Evolutionary conservation across 2,329 filamentous ascomycete species (phyloP).

Genomic region (Ophiostoma pallidulum): DNA sequence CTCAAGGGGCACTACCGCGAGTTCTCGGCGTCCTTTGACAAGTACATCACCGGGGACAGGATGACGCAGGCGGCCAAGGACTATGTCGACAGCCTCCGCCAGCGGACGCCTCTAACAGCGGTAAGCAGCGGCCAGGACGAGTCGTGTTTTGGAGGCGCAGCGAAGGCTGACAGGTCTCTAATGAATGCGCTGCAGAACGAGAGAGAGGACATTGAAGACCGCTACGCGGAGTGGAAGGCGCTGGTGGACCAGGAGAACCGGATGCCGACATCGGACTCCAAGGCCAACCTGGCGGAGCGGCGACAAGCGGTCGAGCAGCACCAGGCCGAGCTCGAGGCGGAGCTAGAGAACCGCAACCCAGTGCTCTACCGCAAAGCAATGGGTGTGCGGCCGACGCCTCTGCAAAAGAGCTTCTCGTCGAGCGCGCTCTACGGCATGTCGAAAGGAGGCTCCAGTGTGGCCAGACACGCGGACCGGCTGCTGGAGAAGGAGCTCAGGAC

Average conservation of each 20-base stretch:
- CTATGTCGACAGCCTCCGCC: slow-evolving; percentile 31
- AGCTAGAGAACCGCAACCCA: slow-evolving; percentile 37
- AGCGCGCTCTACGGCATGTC: not conserved
- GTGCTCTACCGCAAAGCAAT: slow-evolving; percentile 36
- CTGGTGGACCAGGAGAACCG: slow-evolving; percentile 35
- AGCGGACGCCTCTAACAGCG: slow-evolving; percentile 25
- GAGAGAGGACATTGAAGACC: slow-evolving; percentile 24
- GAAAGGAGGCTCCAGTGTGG: slow-evolving; percentile 9
- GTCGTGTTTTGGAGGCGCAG: too few species aligned
- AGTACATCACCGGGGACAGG: slow-evolving; percentile 37
- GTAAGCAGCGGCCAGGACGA: too few species aligned
- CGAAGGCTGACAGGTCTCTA: not conserved
- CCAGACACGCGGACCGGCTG: too few species aligned
- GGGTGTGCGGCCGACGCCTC: slow-evolving; percentile 23
- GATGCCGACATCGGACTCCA: slow-evolving; percentile 28
- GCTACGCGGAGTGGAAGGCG: slow-evolving; percentile 37
- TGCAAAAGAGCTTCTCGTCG: not conserved
- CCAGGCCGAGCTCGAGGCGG: slow-evolving; percentile 39
- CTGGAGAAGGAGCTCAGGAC: slow-evolving; percentile 18
- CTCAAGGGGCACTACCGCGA: slow-evolving; percentile 48
- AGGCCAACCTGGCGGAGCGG: slow-evolving; percentile 31
- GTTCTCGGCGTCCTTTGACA: slow-evolving; percentile 43
- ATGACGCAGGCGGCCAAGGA: slow-evolving; percentile 33
- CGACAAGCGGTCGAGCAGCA: slow-evolving; percentile 32
- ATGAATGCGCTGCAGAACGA: slow-evolving; percentile 14